Conservation (phyloP, 1,139 yeast species). For the Geotrichum australiense region DNA sequence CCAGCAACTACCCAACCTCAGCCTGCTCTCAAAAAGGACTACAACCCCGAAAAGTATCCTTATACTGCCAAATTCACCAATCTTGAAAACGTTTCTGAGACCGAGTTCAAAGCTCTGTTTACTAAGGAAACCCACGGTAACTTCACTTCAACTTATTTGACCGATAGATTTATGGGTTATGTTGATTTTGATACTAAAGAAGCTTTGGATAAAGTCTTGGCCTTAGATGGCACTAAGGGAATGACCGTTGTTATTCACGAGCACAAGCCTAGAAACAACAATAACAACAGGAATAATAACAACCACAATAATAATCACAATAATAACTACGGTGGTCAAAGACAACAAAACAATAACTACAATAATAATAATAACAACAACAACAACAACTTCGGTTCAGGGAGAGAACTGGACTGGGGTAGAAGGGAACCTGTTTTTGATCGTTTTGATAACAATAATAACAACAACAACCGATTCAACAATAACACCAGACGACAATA, state of each 20-base stretch:
- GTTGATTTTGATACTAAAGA: conserved; percentile 20
- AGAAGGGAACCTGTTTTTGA: conserved; percentile 4
- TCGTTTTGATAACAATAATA: conserved; percentile 4
- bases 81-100: conserved; percentile 73
- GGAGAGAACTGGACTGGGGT: conserved; percentile 10
- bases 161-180: conserved; percentile 6
- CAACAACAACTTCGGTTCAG: background rate
- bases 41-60: conserved; percentile 75
- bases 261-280: conserved; percentile 5
- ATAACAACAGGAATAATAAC: background rate
- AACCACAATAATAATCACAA: background rate
- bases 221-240: conserved; percentile 42
- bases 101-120: conserved; percentile 57
- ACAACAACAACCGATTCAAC: conserved; percentile 4
- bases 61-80: conserved; percentile 82
- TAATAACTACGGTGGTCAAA: no score
- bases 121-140: conserved; percentile 40
- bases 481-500: background rate
- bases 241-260: conserved; percentile 4
- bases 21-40: conserved; percentile 11
- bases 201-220: conserved; percentile 40
- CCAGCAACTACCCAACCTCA: background rate
- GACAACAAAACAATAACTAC: background rate
- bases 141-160: background rate
- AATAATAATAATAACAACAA: background rate